Percentiles rank a stretch among this genome's conserved stretches.
Conservation (phyloP, 208 protist species). For the Leishmania aethiopica region DNA sequence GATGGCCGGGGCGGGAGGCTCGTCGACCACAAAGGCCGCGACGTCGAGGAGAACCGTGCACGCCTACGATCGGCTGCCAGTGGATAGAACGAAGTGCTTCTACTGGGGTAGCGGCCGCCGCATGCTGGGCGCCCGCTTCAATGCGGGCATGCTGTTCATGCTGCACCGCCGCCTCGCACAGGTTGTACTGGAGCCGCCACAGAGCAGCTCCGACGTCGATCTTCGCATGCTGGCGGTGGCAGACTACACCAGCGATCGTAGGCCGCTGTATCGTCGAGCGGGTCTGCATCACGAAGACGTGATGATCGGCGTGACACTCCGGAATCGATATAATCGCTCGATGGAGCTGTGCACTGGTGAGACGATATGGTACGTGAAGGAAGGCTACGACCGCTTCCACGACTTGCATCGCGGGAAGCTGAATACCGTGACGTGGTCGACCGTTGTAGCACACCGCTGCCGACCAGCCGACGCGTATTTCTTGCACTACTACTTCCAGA, state of each 20-base stretch:
- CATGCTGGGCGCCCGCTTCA: not conserved
- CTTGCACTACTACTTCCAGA: conserved; percentile 20
- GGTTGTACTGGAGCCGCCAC: conserved; percentile 7
- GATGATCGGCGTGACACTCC: not conserved
- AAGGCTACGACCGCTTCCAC: conserved; percentile 10
- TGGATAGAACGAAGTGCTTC: conserved; percentile 1
- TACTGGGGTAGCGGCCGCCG: conserved; percentile 27
- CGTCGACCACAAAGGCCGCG: not conserved
- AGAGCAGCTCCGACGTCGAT: not conserved
- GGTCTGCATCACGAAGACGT: conserved; percentile 11
- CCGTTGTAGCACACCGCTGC: conserved; percentile 25
- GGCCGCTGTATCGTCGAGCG: not conserved
- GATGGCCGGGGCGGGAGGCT: not conserved
- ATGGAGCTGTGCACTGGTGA: not conserved
- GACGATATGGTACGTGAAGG: not conserved
- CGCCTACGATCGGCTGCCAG: not conserved
- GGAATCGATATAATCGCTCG: not conserved
- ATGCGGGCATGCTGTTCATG: conserved; percentile 16
- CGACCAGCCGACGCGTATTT: conserved; percentile 7
- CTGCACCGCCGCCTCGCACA: conserved; percentile 12
- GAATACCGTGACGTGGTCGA: conserved; percentile 14
- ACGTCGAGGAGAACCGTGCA: not conserved
- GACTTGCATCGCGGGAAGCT: conserved; percentile 7
- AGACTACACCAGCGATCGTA: not conserved
- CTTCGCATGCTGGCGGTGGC: not conserved